Evolutionary conservation across 371 early-diverging fungal genomes (phyloP).

Genomic region (Chytridiales sp.): DNA sequence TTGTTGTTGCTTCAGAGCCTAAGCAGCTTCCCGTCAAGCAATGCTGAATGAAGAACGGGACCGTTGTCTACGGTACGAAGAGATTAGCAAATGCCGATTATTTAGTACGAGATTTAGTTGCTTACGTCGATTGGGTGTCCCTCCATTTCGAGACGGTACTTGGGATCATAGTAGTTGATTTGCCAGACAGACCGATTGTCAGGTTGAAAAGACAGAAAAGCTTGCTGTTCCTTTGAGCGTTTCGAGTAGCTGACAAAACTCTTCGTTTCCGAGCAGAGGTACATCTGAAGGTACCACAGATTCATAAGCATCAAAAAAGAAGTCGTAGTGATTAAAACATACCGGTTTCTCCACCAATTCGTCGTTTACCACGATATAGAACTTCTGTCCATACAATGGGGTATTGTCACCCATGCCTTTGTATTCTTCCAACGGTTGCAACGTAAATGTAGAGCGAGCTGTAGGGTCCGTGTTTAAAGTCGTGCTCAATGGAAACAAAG

Average conservation of each 20-base stretch:
- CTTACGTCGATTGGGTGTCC: constrained; percentile 30
- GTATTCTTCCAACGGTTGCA: constrained; percentile 24
- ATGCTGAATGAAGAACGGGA: constrained; percentile 30
- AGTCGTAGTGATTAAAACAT: not conserved
- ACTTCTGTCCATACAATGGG: constrained; percentile 28
- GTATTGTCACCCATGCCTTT: constrained; percentile 4
- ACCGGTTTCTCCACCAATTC: constrained; percentile 32
- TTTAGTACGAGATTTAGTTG: not conserved
- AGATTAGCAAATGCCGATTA: not conserved
- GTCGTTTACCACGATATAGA: constrained; percentile 23
- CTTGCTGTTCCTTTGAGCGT: constrained; percentile 29
- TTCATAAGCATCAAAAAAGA: not conserved
- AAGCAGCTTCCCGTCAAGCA: constrained; percentile 32
- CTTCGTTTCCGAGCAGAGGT: constrained; percentile 31
- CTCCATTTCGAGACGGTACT: constrained; percentile 31
- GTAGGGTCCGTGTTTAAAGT: constrained; percentile 1
- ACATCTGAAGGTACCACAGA: constrained; percentile 25
- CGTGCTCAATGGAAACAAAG: constrained; percentile 25
- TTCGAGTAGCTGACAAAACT: constrained; percentile 22
- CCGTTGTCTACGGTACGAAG: constrained; percentile 17
- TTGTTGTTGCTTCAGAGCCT: constrained; percentile 21
- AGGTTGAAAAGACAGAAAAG: constrained; percentile 13
- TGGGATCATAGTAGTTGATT: constrained; percentile 28
- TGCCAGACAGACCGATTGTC: constrained; percentile 21
- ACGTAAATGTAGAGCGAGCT: constrained; percentile 18